Base-by-base conservation (phyloP, 208 protist species). In the Trypanosoma melophagium region DNA sequence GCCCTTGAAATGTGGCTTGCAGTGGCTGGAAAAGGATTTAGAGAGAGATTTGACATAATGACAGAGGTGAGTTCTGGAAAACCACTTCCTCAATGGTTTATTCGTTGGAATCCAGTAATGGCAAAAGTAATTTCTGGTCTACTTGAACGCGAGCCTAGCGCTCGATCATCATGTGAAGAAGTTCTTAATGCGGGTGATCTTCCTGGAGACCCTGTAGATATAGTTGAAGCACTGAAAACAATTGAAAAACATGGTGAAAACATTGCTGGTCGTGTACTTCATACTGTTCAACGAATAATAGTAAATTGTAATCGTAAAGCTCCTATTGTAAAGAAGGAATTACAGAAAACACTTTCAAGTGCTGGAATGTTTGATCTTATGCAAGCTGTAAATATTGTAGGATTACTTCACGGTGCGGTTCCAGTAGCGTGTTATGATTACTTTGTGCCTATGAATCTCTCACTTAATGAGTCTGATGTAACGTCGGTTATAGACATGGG, bases 1-100 rank as follows among this genome's bases (percentile, higher is more conserved):
- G 86, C 86, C 1, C 69, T 93, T 17, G 90, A 95, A 60, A 95
- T 95, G 90, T 95, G 89, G 87, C 76, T 95, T 25, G 72, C 77
- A 50, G 77, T 95, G 5, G 80, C 75, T 7, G 84, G 86, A 22
- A 88, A 90, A 57, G 82, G 76, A 60, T 95, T 95, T 53, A 81
- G 86, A 24, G 86, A 95, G 19, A 70, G 84, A 24, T 90, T 87
- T 61, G 84, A 71, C 64, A 93, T 93, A 41, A 91, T 95, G 85
- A 82, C 77, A 14, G 71, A 87, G 28, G 77, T 87, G 44, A 91
- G 89, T 79, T 68, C 74, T 22, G 79, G 75, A 19, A 84, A 83
- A 7, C 70, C 63, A 45, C 75, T 95, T 40, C 89, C 89, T 7
- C 31, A 73, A 40, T 95, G 89, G 89, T 95, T 95, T 60, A 50